A percentile compares a stretch with the other conserved stretches of the same genome.
Evolutionary conservation across 2,329 filamentous ascomycete species (phyloP).

Genomic region (Trichoderma brevicompactum): DNA sequence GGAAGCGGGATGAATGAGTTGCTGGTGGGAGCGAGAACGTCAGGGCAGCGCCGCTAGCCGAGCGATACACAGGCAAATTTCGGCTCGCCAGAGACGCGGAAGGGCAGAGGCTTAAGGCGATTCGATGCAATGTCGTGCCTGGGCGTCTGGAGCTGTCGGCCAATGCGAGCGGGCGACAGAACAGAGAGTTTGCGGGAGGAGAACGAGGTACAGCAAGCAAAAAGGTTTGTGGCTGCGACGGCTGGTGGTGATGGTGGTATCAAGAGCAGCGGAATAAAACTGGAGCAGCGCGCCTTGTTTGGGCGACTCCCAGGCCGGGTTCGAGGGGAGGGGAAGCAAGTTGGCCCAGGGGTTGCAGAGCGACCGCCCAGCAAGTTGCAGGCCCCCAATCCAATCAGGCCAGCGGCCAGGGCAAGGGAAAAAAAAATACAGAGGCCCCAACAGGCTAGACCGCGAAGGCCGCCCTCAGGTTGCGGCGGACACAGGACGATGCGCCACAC

Average conservation of each 20-base stretch:
- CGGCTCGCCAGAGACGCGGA: conserved; percentile 14
- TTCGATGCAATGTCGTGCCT: not conserved
- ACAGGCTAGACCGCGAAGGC: conserved; percentile 2
- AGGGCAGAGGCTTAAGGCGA: conserved; percentile 4
- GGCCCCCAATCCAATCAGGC: conserved; percentile 12
- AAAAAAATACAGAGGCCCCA: conserved; percentile 8
- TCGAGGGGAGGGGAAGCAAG: conserved; percentile 22
- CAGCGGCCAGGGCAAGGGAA: not conserved
- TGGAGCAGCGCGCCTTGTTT: conserved; percentile 26
- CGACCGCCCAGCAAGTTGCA: conserved; percentile 2
- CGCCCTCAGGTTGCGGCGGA: conserved; percentile 25
- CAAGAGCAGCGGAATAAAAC: conserved; percentile 18
- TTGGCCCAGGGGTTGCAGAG: conserved; percentile 13
- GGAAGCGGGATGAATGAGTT: not conserved
- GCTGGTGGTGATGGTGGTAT: conserved; percentile 26
- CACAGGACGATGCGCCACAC: not conserved
- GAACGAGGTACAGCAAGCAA: conserved; percentile 20
- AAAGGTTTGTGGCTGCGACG: conserved; percentile 26
- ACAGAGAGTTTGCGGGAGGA: conserved; percentile 15
- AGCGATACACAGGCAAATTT: conserved; percentile 19
- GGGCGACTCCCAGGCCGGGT: conserved; percentile 5
- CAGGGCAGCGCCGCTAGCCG: conserved; percentile 23
- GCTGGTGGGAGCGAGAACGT: conserved; percentile 11
- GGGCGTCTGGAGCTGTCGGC: not conserved
- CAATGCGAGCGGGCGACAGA: conserved; percentile 14